phyloP scores from a whole-genome alignment of 352 stramenopile genomes.

The Globisporangium ultimum region DNA sequence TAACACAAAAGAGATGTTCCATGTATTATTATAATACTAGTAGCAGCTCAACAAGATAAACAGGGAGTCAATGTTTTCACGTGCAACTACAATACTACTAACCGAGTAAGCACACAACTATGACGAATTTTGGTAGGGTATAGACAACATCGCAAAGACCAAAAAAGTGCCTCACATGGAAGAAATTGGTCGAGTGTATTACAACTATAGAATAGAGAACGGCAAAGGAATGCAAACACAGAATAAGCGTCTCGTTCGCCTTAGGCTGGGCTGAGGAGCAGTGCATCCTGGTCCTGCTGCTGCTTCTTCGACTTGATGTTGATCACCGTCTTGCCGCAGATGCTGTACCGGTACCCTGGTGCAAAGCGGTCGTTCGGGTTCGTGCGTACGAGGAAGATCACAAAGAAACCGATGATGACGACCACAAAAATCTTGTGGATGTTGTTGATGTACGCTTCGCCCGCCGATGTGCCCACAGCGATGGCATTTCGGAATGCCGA shows the following conservation, averaged over 20 bases:
- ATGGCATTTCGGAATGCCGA: conserved; percentile 42
- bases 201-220: not conserved
- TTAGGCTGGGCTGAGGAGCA: conserved; percentile 12
- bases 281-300: conserved; percentile 20
- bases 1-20: too few species aligned
- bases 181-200: too few species aligned
- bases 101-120: too few species aligned
- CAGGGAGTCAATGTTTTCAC: too few species aligned
- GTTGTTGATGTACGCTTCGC: conserved; percentile 62
- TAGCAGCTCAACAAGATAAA: too few species aligned
- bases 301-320: conserved; percentile 49
- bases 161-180: too few species aligned
- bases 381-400: conserved; percentile 64
- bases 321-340: conserved; percentile 56
- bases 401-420: conserved; percentile 47
- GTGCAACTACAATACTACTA: too few species aligned
- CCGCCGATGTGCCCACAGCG: conserved; percentile 24
- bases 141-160: too few species aligned
- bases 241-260: not conserved
- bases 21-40: too few species aligned
- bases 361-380: conserved; percentile 64
- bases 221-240: not conserved
- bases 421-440: conserved; percentile 65
- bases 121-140: too few species aligned
- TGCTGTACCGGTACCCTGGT: conserved; percentile 53